Evolutionary conservation across 148 eudicot species (phyloP).

Genomic region (Chenopodium formosanum): DNA sequence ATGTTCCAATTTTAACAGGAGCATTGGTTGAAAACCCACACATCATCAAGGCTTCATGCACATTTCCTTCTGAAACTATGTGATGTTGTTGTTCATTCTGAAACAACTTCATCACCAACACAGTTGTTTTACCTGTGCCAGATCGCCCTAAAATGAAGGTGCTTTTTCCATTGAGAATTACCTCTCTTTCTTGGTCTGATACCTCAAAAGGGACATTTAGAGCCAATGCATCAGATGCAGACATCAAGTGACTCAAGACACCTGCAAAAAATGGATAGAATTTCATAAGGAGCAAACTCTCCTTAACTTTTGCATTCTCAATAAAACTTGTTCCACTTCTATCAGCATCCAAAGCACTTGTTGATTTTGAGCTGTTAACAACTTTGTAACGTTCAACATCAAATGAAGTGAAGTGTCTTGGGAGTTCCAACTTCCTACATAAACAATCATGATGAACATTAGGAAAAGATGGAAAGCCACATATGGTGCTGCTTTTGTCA

Average conservation of each 20-base stretch:
- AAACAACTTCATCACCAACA: slow-evolving; percentile 66
- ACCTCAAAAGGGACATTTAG: slow-evolving; percentile 62
- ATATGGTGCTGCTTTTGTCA: background rate
- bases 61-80: slow-evolving; percentile 39
- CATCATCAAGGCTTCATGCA: background rate
- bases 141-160: slow-evolving; percentile 71
- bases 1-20: background rate
- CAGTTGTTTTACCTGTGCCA: slow-evolving; percentile 77
- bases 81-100: slow-evolving; percentile 45
- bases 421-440: slow-evolving; percentile 46
- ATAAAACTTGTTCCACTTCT: slow-evolving; percentile 1
- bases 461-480: background rate
- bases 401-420: slow-evolving; percentile 35
- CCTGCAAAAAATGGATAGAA: slow-evolving; percentile 44
- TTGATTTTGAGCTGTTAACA: background rate
- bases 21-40: slow-evolving; percentile 1
- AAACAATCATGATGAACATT: background rate
- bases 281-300: slow-evolving; percentile 39
- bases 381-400: slow-evolving; percentile 30
- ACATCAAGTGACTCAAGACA: slow-evolving; percentile 41
- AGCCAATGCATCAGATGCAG: slow-evolving; percentile 40
- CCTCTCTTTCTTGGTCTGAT: slow-evolving; percentile 55
- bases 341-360: background rate
- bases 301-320: slow-evolving; percentile 34
- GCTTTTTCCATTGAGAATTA: slow-evolving; percentile 39